Base-by-base conservation (phyloP, 768 basidiomycete species). In the Pleurotus pulmonarius region DNA sequence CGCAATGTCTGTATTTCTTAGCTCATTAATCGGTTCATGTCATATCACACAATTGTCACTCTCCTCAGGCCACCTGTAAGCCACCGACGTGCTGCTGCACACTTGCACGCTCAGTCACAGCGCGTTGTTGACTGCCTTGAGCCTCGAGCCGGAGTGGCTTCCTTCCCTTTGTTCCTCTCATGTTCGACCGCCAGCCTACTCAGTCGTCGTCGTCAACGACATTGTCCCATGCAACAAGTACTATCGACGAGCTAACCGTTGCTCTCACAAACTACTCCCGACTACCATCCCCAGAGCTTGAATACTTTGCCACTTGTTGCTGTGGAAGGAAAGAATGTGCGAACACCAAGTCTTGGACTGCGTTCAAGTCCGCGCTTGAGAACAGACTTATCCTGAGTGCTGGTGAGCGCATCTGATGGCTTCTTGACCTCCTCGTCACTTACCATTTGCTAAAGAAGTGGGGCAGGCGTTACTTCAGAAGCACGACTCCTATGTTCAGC, bases 381-480 rank as follows among this genome's bases (percentile, higher is more conserved):
- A 85, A 80, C 58, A 75, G 90, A 56, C 75, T 97, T 59, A 83
- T 87, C 56, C 77, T 96, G 55, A 92, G 92, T 67, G 94, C 92
- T 64, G 92, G 94, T 94, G 64, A 64, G 88, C 8, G 38, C 37
- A 46, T 46, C 39, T n/a, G 2, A n/a, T 44, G 43, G 9, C 11
- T 57, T 41, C 43, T 59, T 43, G 29, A 46, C 18, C 39, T 45
- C 26, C 45, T 37, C 38, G 48, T 16, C 49, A 52, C 12, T 63
- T 38, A 12, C 22, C 38, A 46, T 58, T n/a, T 51, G 7, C 11
- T 56, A 24, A 61, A 93, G 93, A 95, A 78, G 87, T 96, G 25
- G 94, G 94, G 11, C 91, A 94, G 69, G 94, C 94, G 3, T 72
- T 97, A 46, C 70, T 97, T 47, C 85, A 90, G 64, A 77, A 87